phyloP scores from a whole-genome alignment of 2,329 filamentous ascomycete species.

The Biscogniauxia marginata region DNA sequence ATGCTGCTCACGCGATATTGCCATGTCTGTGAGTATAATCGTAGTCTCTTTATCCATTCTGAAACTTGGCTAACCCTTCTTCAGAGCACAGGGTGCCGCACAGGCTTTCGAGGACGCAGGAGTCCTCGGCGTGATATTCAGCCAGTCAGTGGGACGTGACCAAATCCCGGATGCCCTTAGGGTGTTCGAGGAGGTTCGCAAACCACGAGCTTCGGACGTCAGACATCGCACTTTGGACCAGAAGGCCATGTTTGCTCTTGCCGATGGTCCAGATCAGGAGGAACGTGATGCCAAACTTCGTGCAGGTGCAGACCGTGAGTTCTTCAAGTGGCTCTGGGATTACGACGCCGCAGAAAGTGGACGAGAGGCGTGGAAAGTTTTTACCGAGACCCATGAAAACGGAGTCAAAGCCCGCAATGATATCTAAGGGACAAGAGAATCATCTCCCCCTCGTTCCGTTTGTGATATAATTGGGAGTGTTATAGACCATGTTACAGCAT shows the following conservation, averaged over 20 bases:
- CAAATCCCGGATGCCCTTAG: constrained; percentile 5
- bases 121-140: constrained; percentile 5
- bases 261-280: constrained; percentile 4
- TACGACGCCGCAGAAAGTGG: no score
- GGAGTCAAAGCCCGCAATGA: no score
- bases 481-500: no score
- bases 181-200: constrained; percentile 6
- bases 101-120: constrained; percentile 11
- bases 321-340: no score
- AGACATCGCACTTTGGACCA: constrained; percentile 5
- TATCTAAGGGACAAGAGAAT: no score
- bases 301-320: no score
- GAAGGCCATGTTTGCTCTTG: constrained; percentile 5
- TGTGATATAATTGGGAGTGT: no score
- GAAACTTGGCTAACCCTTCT: not conserved
- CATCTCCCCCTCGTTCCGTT: no score
- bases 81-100: constrained; percentile 9
- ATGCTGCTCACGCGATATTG: constrained; percentile 10
- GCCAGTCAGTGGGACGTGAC: not conserved
- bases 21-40: constrained; percentile 3
- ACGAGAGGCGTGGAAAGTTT: no score
- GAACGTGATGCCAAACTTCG: constrained; percentile 4
- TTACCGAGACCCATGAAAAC: no score
- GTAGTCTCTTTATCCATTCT: not conserved
- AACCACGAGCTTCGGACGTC: constrained; percentile 1